Conservation (phyloP, 805 yeast species). For the Pichia kluyveri region DNA sequence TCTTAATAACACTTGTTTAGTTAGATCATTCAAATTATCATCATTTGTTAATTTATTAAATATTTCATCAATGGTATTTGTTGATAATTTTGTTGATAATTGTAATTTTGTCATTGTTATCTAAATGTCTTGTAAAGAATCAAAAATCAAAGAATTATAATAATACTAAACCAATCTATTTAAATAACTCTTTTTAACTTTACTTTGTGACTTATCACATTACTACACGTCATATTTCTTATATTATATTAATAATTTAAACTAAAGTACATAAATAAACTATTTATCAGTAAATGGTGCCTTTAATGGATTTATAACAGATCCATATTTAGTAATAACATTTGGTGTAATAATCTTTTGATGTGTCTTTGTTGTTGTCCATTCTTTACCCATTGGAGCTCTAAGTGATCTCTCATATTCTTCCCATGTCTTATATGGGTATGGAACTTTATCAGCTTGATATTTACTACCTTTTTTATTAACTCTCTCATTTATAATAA, state of each 20-base stretch:
- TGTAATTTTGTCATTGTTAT: too few species aligned
- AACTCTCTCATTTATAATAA: constrained; percentile 80
- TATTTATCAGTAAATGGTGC: constrained; percentile 53
- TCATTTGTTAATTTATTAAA: not conserved
- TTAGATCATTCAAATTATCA: not conserved
- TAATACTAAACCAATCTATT: too few species aligned
- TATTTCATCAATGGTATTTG: not conserved
- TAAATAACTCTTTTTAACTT: too few species aligned
- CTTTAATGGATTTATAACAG: constrained; percentile 83
- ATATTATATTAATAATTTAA: too few species aligned
- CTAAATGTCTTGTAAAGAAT: too few species aligned
- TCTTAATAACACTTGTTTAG: not conserved
- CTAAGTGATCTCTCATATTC: constrained; percentile 91
- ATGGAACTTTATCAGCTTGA: constrained; percentile 85
- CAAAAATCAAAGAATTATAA: too few species aligned
- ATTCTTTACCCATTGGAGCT: constrained; percentile 96
- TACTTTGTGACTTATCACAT: too few species aligned
- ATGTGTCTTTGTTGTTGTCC: constrained; percentile 84
- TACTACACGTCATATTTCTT: too few species aligned
- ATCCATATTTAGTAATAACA: constrained; percentile 78
- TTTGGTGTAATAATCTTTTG: constrained; percentile 86
- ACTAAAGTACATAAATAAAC: too few species aligned
- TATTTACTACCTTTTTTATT: constrained; percentile 81
- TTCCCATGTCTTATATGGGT: constrained; percentile 86
- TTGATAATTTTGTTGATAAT: not conserved